A percentile compares a stretch with the other conserved stretches of the same genome.
phyloP scores from a whole-genome alignment of 371 early-diverging fungal genomes.

The Chytridium lagenaria region DNA sequence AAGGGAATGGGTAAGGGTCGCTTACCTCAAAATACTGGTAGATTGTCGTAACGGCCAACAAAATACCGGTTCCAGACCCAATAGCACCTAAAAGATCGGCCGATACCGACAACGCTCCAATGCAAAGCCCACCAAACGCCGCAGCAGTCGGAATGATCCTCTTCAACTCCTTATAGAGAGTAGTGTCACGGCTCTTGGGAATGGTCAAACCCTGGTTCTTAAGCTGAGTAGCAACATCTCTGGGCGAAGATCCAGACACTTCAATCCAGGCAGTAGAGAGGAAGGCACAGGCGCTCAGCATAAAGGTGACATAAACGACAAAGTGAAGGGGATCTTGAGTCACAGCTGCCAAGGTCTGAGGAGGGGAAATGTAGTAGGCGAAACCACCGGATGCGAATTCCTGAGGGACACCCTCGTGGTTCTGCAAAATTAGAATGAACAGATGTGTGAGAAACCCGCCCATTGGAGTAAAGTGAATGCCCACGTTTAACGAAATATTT shows the following conservation, averaged over 20 bases:
- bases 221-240: slow-evolving; percentile 95
- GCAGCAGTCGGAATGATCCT: slow-evolving; percentile 95
- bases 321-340: slow-evolving; percentile 92
- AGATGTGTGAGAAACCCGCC: neutral
- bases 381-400: slow-evolving; percentile 91
- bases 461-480: slow-evolving; percentile 24
- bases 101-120: slow-evolving; percentile 91
- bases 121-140: slow-evolving; percentile 93
- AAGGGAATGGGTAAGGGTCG: too few relatives aligned
- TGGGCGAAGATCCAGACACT: slow-evolving; percentile 94
- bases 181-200: slow-evolving; percentile 90
- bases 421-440: neutral
- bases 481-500: too few relatives aligned
- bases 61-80: slow-evolving; percentile 99
- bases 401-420: slow-evolving; percentile 49
- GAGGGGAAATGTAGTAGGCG: slow-evolving; percentile 98
- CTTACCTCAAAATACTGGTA: slow-evolving; percentile 98
- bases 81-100: slow-evolving; percentile 95
- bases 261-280: slow-evolving; percentile 99
- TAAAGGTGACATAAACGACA: slow-evolving; percentile 86
- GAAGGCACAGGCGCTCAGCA: slow-evolving; percentile 90
- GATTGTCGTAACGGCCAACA: slow-evolving; percentile 97
- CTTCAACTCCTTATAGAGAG: slow-evolving; percentile 97
- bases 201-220: slow-evolving; percentile 65
- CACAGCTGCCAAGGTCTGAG: slow-evolving; percentile 82